phyloP scores from a whole-genome alignment of 2,329 filamentous ascomycete genomes.

The Penicillium italicum region DNA sequence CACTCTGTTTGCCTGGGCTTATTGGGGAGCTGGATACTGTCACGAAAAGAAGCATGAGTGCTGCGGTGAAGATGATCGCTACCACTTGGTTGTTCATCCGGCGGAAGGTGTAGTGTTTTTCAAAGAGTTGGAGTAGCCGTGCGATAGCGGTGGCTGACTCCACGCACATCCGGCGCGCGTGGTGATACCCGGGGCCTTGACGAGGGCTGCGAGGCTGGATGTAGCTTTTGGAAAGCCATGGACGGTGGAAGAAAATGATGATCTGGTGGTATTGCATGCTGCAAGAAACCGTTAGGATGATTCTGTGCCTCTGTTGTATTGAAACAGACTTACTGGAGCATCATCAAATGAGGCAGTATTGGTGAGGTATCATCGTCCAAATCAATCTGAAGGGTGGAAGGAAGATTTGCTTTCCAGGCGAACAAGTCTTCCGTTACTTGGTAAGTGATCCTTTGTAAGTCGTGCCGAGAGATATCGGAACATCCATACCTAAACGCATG shows the following conservation, averaged over 20 bases:
- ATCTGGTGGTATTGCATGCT: slow-evolving; percentile 47
- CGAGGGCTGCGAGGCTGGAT: slow-evolving; percentile 41
- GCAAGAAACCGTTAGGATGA: background rate
- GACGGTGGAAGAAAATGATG: slow-evolving; percentile 44
- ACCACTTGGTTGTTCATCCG: slow-evolving; percentile 46
- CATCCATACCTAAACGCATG: slow-evolving; percentile 32
- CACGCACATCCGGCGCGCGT: slow-evolving; percentile 45
- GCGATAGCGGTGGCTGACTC: slow-evolving; percentile 42
- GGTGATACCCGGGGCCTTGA: slow-evolving; percentile 44
- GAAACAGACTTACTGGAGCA: slow-evolving; percentile 36
- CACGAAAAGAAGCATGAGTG: slow-evolving; percentile 40
- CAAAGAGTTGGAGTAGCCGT: slow-evolving; percentile 41
- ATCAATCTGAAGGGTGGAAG: slow-evolving; percentile 37
- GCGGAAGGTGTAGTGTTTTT: slow-evolving; percentile 42
- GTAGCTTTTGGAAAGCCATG: slow-evolving; percentile 44
- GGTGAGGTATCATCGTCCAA: slow-evolving; percentile 32
- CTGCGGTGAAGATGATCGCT: slow-evolving; percentile 45
- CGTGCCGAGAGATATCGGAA: slow-evolving; percentile 38
- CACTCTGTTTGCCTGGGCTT: slow-evolving; percentile 20
- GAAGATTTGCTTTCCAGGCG: slow-evolving; percentile 42
- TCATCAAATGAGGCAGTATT: slow-evolving; percentile 40
- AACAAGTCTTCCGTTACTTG: slow-evolving; percentile 39
- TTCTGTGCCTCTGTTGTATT: background rate
- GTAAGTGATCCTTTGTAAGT: slow-evolving; percentile 36
- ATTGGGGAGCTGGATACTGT: slow-evolving; percentile 34